Percentiles rank a stretch among this genome's conserved stretches.
These are phyloP conservation scores for Zhuliangozyma blackwelliae DNA, from an alignment of 1,139 yeast genomes.

Conservation along the genomic window DNA sequence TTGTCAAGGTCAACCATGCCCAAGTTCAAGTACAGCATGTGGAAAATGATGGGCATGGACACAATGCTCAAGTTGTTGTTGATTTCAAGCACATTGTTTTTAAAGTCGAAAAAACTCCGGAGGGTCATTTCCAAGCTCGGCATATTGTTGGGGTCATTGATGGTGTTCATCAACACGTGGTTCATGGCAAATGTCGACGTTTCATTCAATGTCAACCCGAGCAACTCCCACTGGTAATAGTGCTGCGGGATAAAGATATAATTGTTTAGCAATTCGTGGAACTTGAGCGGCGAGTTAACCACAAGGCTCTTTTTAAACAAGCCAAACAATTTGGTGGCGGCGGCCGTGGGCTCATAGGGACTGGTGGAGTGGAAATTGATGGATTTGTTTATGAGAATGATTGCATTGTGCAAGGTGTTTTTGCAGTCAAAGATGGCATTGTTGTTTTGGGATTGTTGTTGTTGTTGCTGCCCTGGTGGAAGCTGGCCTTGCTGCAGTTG, in stretches of 20 bases:
- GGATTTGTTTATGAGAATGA: constrained; percentile 43
- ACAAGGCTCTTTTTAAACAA: constrained; percentile 41
- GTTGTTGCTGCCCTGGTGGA: constrained; percentile 11
- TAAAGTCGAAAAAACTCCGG: constrained; percentile 19
- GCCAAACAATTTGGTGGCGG: constrained; percentile 20
- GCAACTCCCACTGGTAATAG: constrained; percentile 37
- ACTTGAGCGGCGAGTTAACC: constrained; percentile 41
- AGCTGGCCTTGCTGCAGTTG: constrained; percentile 21
- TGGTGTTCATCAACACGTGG: constrained; percentile 15
- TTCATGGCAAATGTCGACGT: no score
- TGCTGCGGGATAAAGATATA: constrained; percentile 37
- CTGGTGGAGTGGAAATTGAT: constrained; percentile 20
- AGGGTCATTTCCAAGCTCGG: constrained; percentile 10
- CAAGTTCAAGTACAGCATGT: constrained; percentile 11
- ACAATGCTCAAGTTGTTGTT: constrained; percentile 43
- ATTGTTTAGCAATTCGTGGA: constrained; percentile 40
- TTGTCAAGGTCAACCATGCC: constrained; percentile 14
- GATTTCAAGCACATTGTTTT: constrained; percentile 21
- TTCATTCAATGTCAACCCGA: constrained; percentile 38
- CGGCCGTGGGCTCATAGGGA: background rate
- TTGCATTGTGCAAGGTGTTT: constrained; percentile 43
- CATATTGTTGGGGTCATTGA: constrained; percentile 11
- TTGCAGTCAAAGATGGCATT: constrained; percentile 30
- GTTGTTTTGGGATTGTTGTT: constrained; percentile 16
- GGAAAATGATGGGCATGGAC: constrained; percentile 41